Base-by-base conservation (phyloP, 2,329 filamentous ascomycete genomes). In the Pseudogymnoascus sp. region DNA sequence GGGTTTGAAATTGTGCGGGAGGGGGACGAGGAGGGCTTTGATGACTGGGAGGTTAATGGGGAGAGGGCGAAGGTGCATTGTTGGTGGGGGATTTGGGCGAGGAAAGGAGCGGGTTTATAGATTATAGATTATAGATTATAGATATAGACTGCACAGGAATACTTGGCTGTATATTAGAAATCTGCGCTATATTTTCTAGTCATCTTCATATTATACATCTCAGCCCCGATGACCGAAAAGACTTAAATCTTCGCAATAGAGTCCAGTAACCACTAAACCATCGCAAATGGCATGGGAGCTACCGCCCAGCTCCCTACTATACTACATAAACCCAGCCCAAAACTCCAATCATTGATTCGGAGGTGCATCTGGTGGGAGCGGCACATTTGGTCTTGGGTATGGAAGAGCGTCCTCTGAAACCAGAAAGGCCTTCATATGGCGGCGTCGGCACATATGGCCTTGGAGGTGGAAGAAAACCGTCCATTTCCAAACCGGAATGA, bases 21-120 rank as follows among this genome's bases (percentile, higher is more conserved):
- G 67, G 83, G 83, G 5, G 76, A 81, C 61, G 79, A 90, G 41
- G 76, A 75, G 5, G 88, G 86, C 8, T 80, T 82, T 66, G 89
- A 92, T 69, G 89, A 92, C 70, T 92, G 89, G 89, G 80, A 78
- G 2, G 76, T 75, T 28, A 76, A 77, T 23, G 78, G 77, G 1
- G 77, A 82, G 64, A 74, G 66, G 64, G 70, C 59, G 23, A 74
- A 77, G 57, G 81, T 89, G 28, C 78, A 77, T 48, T 90, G 87
- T 67, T 89, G 86, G 86, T 83, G 85, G 80, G 84, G 82, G 5
- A 74, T 88, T 2, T 89, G 41, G 41, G 8, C 8, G 41, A 52
- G 41, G 23, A 52, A 30, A 5, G n/a, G n/a, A 2, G 23, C 8
- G 8, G 23, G 12, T n/a, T 15, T 3, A 48, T 48, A 48, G 41